Evolutionary conservation across 192 early-diverging fungal species (phyloP).

Genomic region (Irineochytrium annulatum): DNA sequence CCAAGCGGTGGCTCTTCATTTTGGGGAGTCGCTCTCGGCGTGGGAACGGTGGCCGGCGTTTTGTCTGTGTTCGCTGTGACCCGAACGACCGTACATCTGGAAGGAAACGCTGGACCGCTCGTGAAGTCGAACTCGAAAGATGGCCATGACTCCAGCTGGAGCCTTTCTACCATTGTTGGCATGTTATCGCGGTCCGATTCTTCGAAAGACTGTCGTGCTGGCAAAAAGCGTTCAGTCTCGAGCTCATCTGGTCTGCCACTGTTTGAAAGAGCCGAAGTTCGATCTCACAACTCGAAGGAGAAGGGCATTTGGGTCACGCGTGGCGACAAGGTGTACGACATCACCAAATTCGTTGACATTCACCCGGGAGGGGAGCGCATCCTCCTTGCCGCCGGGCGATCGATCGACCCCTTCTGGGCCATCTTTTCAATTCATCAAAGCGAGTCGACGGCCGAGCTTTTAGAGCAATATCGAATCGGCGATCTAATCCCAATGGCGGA

Average conservation of each 20-base stretch:
- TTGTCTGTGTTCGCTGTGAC: too few relatives aligned
- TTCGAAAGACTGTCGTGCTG: too few relatives aligned
- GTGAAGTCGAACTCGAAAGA: too few relatives aligned
- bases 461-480: slow-evolving; percentile 49
- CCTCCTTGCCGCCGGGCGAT: slow-evolving; percentile 46
- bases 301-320: slow-evolving; percentile 45
- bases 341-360: slow-evolving; percentile 48
- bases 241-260: slow-evolving; percentile 11
- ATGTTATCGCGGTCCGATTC: too few relatives aligned
- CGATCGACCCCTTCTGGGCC: slow-evolving; percentile 54
- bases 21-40: too few relatives aligned
- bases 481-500: slow-evolving; percentile 18
- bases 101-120: too few relatives aligned
- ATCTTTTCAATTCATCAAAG: slow-evolving; percentile 48
- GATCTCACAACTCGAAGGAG: slow-evolving; percentile 33
- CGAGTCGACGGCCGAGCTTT: slow-evolving; percentile 31
- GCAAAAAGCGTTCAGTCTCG: too few relatives aligned
- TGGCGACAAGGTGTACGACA: slow-evolving; percentile 46
- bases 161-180: too few relatives aligned
- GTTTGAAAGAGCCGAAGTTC: slow-evolving; percentile 36
- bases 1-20: too few relatives aligned
- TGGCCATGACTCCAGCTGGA: too few relatives aligned
- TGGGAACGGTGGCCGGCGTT: too few relatives aligned
- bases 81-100: too few relatives aligned
- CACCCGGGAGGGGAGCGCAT: slow-evolving; percentile 53